Evolutionary conservation across 1,284 basidiomycete species (phyloP).

Genomic region (Meripilus lineatus): DNA sequence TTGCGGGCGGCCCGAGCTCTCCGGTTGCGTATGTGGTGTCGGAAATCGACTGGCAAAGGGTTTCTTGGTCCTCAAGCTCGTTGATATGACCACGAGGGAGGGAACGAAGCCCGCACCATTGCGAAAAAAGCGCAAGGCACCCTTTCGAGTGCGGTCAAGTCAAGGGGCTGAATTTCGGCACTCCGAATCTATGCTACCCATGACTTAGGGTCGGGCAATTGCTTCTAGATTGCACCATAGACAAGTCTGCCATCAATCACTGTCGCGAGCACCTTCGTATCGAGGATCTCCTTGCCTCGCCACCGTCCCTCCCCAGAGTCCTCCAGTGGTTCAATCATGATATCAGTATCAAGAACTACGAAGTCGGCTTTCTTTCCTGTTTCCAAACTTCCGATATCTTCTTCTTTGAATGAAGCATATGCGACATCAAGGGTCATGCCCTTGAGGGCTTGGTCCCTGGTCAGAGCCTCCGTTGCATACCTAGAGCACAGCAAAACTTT

Average conservation of each 20-base stretch:
- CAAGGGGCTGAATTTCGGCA: too few relatives aligned
- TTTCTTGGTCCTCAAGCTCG: too few relatives aligned
- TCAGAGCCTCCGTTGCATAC: constrained; percentile 69
- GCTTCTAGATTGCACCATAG: constrained; percentile 45
- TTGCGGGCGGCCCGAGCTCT: too few relatives aligned
- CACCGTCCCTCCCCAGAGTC: constrained; percentile 31
- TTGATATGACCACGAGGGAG: too few relatives aligned
- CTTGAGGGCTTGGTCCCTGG: constrained; percentile 69
- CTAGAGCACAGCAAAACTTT: constrained; percentile 30
- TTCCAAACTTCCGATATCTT: constrained; percentile 61
- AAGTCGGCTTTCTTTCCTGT: constrained; percentile 84
- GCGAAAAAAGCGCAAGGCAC: too few relatives aligned
- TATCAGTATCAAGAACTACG: constrained; percentile 75
- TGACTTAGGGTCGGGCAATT: neutral
- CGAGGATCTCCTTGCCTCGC: constrained; percentile 50
- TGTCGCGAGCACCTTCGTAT: constrained; percentile 52
- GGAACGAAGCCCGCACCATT: too few relatives aligned
- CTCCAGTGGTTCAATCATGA: too few relatives aligned
- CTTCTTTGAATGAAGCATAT: constrained; percentile 80
- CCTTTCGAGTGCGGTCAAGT: too few relatives aligned
- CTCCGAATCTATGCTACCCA: neutral
- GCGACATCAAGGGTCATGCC: constrained; percentile 88
- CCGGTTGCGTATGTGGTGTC: too few relatives aligned
- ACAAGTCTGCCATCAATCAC: constrained; percentile 71
- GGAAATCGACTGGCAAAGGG: too few relatives aligned